phyloP scores from a whole-genome alignment of 2,329 filamentous ascomycete genomes.

The Exophiala sp. region DNA sequence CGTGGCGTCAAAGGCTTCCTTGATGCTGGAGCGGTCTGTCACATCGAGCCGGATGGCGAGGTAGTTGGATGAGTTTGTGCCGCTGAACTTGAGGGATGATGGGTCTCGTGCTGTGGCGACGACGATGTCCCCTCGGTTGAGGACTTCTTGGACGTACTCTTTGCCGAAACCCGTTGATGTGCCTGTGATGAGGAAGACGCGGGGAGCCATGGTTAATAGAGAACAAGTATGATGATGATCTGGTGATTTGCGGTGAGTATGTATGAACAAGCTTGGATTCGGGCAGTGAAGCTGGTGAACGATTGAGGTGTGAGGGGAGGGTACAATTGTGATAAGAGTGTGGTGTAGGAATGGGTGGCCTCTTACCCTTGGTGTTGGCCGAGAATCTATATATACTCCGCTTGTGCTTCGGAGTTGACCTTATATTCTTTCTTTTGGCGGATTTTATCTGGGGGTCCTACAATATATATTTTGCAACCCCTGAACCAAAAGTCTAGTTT shows the following conservation, averaged over 20 bases:
- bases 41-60: conserved; percentile 54
- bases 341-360: too few species aligned
- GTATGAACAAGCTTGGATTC: too few species aligned
- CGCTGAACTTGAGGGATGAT: conserved; percentile 16
- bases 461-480: too few species aligned
- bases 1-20: conserved; percentile 41
- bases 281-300: too few species aligned
- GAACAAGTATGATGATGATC: neutral
- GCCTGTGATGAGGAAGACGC: conserved; percentile 41
- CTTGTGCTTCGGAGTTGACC: too few species aligned
- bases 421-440: too few species aligned
- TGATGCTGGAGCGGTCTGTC: conserved; percentile 41
- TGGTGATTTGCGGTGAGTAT: neutral
- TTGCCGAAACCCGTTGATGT: conserved; percentile 46
- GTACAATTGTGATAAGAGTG: too few species aligned
- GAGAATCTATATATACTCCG: too few species aligned
- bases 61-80: conserved; percentile 38
- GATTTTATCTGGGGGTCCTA: too few species aligned
- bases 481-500: too few species aligned
- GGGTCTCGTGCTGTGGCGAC: conserved; percentile 43
- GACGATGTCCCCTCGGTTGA: conserved; percentile 39
- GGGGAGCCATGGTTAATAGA: conserved; percentile 8
- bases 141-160: conserved; percentile 37
- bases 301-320: too few species aligned
- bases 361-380: too few species aligned